Evolutionary conservation across 2,329 filamentous ascomycete genomes (phyloP).

Genomic region (Gyromitra esculenta): DNA sequence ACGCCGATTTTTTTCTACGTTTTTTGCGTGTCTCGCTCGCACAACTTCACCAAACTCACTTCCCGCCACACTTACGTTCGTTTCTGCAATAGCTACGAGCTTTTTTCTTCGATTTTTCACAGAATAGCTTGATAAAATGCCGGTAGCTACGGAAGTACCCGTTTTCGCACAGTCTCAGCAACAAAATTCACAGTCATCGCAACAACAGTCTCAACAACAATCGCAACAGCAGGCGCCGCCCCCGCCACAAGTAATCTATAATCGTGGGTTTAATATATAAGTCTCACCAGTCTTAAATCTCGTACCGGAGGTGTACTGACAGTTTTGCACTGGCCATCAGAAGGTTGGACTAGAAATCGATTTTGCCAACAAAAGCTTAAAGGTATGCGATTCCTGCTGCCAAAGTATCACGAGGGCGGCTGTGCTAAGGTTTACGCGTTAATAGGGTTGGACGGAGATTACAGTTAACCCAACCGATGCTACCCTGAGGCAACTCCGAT

Average conservation of each 20-base stretch:
- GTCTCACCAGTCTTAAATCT: conserved; percentile 57
- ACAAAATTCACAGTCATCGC: conserved; percentile 29
- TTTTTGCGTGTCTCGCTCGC: conserved; percentile 49
- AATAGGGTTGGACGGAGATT: conserved; percentile 77
- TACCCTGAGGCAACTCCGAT: conserved; percentile 66
- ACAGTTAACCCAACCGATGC: conserved; percentile 74
- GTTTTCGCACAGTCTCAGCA: conserved; percentile 41
- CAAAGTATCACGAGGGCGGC: not conserved
- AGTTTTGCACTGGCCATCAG: conserved; percentile 75
- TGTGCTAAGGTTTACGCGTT: conserved; percentile 38
- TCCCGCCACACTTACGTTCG: conserved; percentile 16
- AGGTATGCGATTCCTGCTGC: conserved; percentile 57
- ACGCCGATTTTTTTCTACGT: conserved; percentile 45
- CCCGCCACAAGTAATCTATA: conserved; percentile 59
- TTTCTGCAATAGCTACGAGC: conserved; percentile 14
- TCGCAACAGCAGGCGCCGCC: conserved; percentile 56
- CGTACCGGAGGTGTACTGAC: conserved; percentile 59
- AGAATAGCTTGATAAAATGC: conserved; percentile 35
- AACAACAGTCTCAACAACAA: conserved; percentile 35
- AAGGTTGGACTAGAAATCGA: conserved; percentile 89
- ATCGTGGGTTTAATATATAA: conserved; percentile 56
- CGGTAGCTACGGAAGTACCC: conserved; percentile 44
- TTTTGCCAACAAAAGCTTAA: conserved; percentile 77
- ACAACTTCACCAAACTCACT: conserved; percentile 32
- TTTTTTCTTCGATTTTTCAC: conserved; percentile 4